Evolutionary conservation across 2,329 filamentous ascomycete species (phyloP).

Genomic region (Amylocarpus encephaloides): DNA sequence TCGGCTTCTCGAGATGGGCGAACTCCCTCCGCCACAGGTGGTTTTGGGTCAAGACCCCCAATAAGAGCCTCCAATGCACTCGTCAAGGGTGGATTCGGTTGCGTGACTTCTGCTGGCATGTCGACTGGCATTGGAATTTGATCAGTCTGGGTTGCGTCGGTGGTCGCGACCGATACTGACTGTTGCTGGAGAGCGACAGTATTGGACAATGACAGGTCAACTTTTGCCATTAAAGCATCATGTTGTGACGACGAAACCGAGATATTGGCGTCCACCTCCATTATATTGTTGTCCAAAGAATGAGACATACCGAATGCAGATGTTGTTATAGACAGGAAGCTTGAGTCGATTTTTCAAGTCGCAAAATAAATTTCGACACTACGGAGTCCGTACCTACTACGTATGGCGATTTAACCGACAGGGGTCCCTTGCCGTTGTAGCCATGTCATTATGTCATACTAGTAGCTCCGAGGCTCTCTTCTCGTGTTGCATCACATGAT

Average conservation of each 20-base stretch:
- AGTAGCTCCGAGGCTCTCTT: too few species aligned
- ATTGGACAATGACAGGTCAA: too few species aligned
- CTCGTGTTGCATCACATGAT: too few species aligned
- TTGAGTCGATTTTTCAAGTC: background rate
- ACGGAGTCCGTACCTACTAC: too few species aligned
- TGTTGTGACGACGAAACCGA: too few species aligned
- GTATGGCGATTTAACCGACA: slow-evolving; percentile 3
- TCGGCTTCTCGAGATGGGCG: background rate
- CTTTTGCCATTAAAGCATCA: too few species aligned
- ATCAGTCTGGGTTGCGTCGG: background rate
- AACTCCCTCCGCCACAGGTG: background rate
- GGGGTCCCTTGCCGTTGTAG: slow-evolving; percentile 7
- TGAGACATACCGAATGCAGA: too few species aligned
- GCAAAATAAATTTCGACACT: slow-evolving; percentile 7
- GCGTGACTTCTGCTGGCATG: background rate
- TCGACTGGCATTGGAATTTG: background rate
- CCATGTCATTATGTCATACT: slow-evolving; percentile 14
- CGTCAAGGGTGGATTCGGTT: slow-evolving; percentile 18
- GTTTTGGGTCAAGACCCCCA: slow-evolving; percentile 21
- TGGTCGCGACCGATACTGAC: background rate
- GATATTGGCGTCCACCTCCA: too few species aligned
- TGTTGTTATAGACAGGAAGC: background rate
- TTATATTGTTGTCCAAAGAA: too few species aligned
- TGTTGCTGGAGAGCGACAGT: too few species aligned
- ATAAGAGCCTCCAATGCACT: slow-evolving; percentile 27